Base-by-base conservation (phyloP, 2,329 filamentous ascomycete species). In the Alternaria brassicae region DNA sequence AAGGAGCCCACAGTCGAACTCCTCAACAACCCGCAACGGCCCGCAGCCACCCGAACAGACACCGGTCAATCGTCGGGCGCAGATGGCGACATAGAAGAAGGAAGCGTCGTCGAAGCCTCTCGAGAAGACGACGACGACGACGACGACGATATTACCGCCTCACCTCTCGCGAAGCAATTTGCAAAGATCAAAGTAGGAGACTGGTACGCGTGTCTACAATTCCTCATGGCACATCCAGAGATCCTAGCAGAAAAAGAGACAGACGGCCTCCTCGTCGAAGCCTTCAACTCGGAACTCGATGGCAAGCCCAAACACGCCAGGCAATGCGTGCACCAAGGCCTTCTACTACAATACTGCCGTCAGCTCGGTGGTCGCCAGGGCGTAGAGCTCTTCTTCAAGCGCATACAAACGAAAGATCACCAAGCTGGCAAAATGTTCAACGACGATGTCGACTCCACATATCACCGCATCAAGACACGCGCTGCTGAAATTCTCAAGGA, bases 341-440 rank as follows among this genome's bases (percentile, higher is more conserved):
- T 98, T 15, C 84, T 99, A 12, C 81, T 99, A 39, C 95, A 99
- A 78, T 99, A 99, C 82, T 99, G 95, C 80, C 88, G 94, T 9
- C 90, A 92, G 40, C 84, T 99, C 6, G 93, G 94, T 61, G 93
- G 94, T 60, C 88, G 87, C 65, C 92, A 98, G 71, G 94, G 94
- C 21, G 93, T 97, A 8, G 86, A 88, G 6, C 81, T 98, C 28
- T 99, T 99, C 84, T 99, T 99, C 86, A 96, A 95, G 81, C 90
- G 94, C 58, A 93, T 99, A 77, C 95, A 91, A 21, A 96, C 91
- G 3, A 88, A 88, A 69, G 91, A 90, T 30, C 94, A 99, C 79
- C 90, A 97, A 79, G 96, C 95, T 6, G 89, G 91, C 71, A 92
- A 91, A 42, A 85, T 98, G 42, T 99, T 99, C 82, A 88, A 86